Conservation (phyloP, 177 flowering plant species). For the Vitis hybrid region DNA sequence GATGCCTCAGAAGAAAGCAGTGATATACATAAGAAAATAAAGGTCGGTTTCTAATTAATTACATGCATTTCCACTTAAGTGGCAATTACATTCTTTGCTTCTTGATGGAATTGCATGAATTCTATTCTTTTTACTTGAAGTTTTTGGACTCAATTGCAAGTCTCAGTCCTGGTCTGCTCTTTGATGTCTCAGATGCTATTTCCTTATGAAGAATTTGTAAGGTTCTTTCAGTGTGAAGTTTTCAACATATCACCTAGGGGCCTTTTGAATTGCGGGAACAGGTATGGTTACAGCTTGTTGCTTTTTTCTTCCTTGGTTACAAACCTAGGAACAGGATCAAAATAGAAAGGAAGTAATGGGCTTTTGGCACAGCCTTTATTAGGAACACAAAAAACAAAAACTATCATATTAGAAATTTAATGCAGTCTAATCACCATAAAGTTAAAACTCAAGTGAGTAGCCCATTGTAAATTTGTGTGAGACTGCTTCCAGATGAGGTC, state of each 20-base stretch:
- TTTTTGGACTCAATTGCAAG: slow-evolving; percentile 3
- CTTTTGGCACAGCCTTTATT: neutral
- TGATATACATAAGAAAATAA: slow-evolving; percentile 39
- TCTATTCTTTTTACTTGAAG: neutral
- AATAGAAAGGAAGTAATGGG: neutral
- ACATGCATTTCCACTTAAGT: neutral
- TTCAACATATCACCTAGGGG: slow-evolving; percentile 70
- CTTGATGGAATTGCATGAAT: neutral
- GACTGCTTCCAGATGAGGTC: no score
- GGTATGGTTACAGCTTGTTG: slow-evolving; percentile 32
- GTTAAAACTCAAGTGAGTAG: no score
- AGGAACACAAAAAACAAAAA: neutral
- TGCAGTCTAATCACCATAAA: neutral
- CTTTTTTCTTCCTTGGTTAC: neutral
- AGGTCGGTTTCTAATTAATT: slow-evolving; percentile 34
- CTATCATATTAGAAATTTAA: neutral
- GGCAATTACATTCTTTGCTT: neutral
- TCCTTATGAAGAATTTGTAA: slow-evolving; percentile 79
- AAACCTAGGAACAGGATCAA: neutral
- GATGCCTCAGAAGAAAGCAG: slow-evolving; percentile 22
- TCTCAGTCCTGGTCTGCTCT: slow-evolving; percentile 2
- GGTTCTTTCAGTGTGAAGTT: slow-evolving; percentile 52
- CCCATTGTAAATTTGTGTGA: no score
- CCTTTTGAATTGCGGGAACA: slow-evolving; percentile 85
- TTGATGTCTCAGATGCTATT: slow-evolving; percentile 57